These are phyloP conservation scores for Neofusicoccum laricinum DNA, from an alignment of 2,329 filamentous ascomycete genomes.

Conservation along the genomic window DNA sequence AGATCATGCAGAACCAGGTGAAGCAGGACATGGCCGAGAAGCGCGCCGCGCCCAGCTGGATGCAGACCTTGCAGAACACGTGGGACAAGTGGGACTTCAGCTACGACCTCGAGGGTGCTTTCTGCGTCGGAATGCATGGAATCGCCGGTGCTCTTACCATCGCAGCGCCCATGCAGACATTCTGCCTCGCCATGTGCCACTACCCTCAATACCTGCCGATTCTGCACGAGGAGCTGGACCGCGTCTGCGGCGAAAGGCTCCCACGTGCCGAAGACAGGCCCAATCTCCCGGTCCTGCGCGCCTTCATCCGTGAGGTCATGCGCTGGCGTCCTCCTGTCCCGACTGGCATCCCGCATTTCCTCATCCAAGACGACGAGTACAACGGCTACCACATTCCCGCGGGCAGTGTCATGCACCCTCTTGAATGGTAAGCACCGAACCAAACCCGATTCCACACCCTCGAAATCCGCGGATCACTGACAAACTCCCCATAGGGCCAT, in stretches of 20 bases:
- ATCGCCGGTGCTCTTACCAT: conserved; percentile 48
- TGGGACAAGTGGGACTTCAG: conserved; percentile 40
- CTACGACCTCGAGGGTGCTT: conserved; percentile 44
- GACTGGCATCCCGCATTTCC: conserved; percentile 53
- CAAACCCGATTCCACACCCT: neutral
- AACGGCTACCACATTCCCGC: conserved; percentile 56
- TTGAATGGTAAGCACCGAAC: conserved; percentile 39
- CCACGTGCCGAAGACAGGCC: conserved; percentile 37
- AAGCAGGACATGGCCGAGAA: conserved; percentile 31
- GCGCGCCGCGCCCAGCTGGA: conserved; percentile 41
- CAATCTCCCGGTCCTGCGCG: conserved; percentile 38
- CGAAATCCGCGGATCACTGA: conserved; percentile 8
- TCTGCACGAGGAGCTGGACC: conserved; percentile 40
- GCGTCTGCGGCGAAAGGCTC: conserved; percentile 38
- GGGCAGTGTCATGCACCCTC: conserved; percentile 47
- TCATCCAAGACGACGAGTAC: conserved; percentile 56
- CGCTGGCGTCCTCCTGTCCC: conserved; percentile 46
- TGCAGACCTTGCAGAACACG: conserved; percentile 41
- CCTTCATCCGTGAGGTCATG: conserved; percentile 38
- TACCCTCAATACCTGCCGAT: conserved; percentile 43
- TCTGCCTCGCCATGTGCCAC: conserved; percentile 46
- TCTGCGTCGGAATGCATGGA: conserved; percentile 47
- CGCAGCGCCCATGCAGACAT: conserved; percentile 46
- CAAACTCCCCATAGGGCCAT: conserved; percentile 42
- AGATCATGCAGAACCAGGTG: conserved; percentile 44